A percentile compares a stretch with the other conserved stretches of the same genome.
These are phyloP conservation scores for Thalia dealbata DNA, from an alignment of 176 grass and related monocot species.

Conservation along the genomic window DNA sequence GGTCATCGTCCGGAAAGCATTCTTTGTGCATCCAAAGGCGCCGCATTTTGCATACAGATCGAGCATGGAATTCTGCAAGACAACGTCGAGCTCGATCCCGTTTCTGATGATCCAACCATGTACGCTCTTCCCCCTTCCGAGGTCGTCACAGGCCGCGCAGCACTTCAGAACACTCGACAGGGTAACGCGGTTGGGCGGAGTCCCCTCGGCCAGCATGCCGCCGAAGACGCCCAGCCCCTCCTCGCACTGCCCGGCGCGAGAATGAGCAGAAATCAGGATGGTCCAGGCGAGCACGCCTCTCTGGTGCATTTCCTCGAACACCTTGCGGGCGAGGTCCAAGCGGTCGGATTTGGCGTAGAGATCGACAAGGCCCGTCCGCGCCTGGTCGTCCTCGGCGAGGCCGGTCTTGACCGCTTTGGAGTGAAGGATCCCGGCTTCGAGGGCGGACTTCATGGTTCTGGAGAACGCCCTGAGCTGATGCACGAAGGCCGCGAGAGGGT, in stretches of 20 bases:
- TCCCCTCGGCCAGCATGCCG: constrained; percentile 22
- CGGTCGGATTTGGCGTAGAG: not conserved
- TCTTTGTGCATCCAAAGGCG: not conserved
- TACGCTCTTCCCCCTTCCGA: constrained; percentile 26
- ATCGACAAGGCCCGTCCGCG: not conserved
- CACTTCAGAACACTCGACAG: constrained; percentile 51
- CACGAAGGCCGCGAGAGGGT: constrained; percentile 9
- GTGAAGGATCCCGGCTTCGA: constrained; percentile 10
- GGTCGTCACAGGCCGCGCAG: constrained; percentile 22
- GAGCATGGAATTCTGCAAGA: constrained; percentile 38
- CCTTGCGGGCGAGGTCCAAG: not conserved
- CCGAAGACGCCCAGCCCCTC: constrained; percentile 26
- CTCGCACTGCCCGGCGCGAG: constrained; percentile 17
- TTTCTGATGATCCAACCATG: constrained; percentile 58
- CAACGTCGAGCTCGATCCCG: constrained; percentile 28
- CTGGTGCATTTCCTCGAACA: constrained; percentile 22
- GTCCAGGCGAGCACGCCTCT: constrained; percentile 31
- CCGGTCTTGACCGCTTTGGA: constrained; percentile 12
- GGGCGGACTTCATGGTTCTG: not conserved
- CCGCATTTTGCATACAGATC: constrained; percentile 52
- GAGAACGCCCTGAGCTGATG: constrained; percentile 4
- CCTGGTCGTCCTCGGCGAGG: not conserved
- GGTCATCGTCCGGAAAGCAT: constrained; percentile 23
- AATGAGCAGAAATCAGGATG: constrained; percentile 26
- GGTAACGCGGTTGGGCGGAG: constrained; percentile 32